Evolutionary conservation across 345 rosid genomes (phyloP).

Genomic region (Arabis alpina): DNA sequence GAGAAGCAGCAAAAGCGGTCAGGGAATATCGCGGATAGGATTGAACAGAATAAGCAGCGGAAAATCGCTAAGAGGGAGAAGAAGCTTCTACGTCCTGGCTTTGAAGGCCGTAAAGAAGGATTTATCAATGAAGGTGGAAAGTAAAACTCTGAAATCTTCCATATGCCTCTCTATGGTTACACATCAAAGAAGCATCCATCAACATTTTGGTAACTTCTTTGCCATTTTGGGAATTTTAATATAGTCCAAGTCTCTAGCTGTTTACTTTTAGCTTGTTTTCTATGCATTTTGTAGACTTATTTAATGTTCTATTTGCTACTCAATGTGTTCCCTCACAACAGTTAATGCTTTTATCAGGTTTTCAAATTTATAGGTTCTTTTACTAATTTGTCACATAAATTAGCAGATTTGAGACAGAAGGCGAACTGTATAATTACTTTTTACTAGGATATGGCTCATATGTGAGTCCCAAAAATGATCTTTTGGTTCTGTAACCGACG

Average conservation of each 20-base stretch:
- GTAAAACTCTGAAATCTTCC: constrained; percentile 21
- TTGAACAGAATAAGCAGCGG: constrained; percentile 70
- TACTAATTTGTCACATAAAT: too few relatives aligned
- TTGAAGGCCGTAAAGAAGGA: constrained; percentile 78
- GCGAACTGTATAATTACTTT: neutral
- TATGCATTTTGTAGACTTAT: constrained; percentile 36
- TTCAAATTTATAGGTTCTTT: too few relatives aligned
- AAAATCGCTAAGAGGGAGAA: constrained; percentile 87
- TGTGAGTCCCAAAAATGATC: neutral
- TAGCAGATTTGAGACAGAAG: neutral
- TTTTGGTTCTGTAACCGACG: constrained; percentile 3
- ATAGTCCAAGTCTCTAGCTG: constrained; percentile 24
- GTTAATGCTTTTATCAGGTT: constrained; percentile 25
- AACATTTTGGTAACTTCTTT: constrained; percentile 9
- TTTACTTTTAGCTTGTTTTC: constrained; percentile 25
- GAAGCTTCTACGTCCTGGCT: constrained; percentile 86
- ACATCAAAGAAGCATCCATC: too few relatives aligned
- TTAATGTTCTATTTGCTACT: constrained; percentile 23
- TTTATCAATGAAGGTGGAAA: constrained; percentile 48
- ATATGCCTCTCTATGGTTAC: neutral
- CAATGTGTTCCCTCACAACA: constrained; percentile 13
- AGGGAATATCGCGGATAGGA: constrained; percentile 68
- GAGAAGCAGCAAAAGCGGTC: constrained; percentile 82
- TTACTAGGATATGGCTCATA: neutral
- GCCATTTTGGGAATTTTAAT: constrained; percentile 6